A percentile compares a stretch with the other conserved stretches of the same genome.
Conservation (phyloP, 768 basidiomycete genomes). For the Pholiota conissans region DNA sequence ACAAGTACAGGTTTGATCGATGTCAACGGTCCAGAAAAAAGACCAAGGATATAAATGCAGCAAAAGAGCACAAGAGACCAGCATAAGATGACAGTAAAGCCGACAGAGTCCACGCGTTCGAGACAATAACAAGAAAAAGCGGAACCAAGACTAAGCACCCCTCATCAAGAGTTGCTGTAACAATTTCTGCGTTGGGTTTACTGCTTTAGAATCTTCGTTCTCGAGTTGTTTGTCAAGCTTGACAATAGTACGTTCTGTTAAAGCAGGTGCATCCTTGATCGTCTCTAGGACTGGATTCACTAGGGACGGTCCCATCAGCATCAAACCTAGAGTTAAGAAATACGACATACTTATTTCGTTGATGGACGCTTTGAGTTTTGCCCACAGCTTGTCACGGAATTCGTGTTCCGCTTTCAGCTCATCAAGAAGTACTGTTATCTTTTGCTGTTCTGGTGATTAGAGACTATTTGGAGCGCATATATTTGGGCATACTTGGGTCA, state of each 20-base stretch:
- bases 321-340: constrained; percentile 5
- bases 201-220: constrained; percentile 29
- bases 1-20: too few species aligned
- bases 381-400: constrained; percentile 52
- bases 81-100: too few species aligned
- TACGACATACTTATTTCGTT: constrained; percentile 44
- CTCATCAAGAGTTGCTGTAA: constrained; percentile 10
- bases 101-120: too few species aligned
- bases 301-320: constrained; percentile 19
- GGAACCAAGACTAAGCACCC: background rate
- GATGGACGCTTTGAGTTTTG: constrained; percentile 42
- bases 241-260: constrained; percentile 52
- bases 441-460: constrained; percentile 32
- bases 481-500: constrained; percentile 40
- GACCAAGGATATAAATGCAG: too few species aligned
- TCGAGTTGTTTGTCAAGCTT: constrained; percentile 49
- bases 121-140: too few species aligned
- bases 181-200: constrained; percentile 10
- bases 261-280: constrained; percentile 46
- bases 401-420: constrained; percentile 50
- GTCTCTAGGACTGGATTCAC: constrained; percentile 43
- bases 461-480: constrained; percentile 2
- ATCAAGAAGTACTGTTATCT: constrained; percentile 38
- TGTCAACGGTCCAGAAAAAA: too few species aligned
- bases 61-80: too few species aligned